These are phyloP conservation scores for Candida freyschussii DNA, from an alignment of 1,139 yeast genomes.

Conservation along the genomic window DNA sequence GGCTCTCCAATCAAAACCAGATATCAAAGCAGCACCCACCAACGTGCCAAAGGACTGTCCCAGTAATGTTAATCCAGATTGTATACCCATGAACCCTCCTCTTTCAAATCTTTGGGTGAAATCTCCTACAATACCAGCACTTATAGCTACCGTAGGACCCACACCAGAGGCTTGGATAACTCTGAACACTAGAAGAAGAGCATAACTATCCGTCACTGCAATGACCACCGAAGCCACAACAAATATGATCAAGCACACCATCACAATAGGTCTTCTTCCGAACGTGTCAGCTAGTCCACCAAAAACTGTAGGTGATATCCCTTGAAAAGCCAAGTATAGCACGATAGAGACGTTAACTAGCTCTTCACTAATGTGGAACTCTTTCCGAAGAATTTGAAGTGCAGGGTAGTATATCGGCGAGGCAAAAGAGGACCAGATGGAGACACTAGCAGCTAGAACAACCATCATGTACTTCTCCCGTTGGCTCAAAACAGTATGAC, in stretches of 20 bases:
- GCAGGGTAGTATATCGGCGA: constrained; percentile 75
- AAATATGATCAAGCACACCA: constrained; percentile 48
- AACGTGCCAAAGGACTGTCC: constrained; percentile 79
- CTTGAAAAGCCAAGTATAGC: constrained; percentile 66
- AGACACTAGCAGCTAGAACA: constrained; percentile 39
- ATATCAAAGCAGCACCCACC: constrained; percentile 62
- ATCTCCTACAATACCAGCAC: constrained; percentile 67
- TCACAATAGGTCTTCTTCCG: constrained; percentile 65
- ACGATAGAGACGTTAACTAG: constrained; percentile 64
- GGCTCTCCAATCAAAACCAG: constrained; percentile 65
- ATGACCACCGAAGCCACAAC: constrained; percentile 56
- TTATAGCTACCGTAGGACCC: constrained; percentile 64
- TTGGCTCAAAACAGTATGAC: constrained; percentile 31
- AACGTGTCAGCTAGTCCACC: constrained; percentile 61
- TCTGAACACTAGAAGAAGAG: constrained; percentile 50
- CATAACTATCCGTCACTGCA: constrained; percentile 50
- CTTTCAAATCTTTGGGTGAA: constrained; percentile 55
- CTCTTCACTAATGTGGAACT: constrained; percentile 51
- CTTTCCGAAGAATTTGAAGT: constrained; percentile 44
- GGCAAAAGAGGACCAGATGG: constrained; percentile 61
- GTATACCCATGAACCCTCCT: constrained; percentile 60
- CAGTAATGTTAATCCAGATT: constrained; percentile 57
- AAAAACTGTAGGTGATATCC: constrained; percentile 59
- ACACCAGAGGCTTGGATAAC: constrained; percentile 68
- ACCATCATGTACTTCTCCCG: constrained; percentile 36